Conservation (phyloP, 1,284 basidiomycete species). For the Cutaneotrichosporon sp. region DNA sequence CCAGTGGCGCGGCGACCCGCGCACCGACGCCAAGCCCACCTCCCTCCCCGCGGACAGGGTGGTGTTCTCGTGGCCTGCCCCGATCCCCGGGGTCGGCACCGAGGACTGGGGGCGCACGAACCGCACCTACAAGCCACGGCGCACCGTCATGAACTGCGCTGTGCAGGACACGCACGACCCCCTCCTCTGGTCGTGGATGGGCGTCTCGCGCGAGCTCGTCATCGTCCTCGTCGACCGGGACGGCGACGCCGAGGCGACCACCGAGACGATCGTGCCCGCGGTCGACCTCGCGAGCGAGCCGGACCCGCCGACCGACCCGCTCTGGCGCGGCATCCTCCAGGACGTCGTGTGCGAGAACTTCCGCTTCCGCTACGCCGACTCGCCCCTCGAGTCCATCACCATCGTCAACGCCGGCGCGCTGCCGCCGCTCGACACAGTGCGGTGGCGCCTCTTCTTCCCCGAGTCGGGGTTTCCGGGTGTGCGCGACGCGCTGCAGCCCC, state of each 20-base stretch:
- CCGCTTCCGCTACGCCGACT: background rate
- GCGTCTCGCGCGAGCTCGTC: background rate
- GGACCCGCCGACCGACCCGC: background rate
- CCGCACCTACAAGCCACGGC: background rate
- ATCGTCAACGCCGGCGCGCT: background rate
- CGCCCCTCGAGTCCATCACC: background rate
- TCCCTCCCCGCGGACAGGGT: background rate
- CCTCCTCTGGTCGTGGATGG: background rate
- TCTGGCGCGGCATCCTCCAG: background rate
- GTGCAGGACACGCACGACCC: background rate
- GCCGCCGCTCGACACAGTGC: background rate
- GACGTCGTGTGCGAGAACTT: background rate
- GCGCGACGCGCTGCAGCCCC: background rate
- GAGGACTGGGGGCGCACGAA: background rate
- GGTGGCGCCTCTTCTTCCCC: constrained; percentile 1
- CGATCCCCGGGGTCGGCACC: background rate
- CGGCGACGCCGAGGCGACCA: background rate
- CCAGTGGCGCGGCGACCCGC: background rate
- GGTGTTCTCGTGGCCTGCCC: background rate
- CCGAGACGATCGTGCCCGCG: no score
- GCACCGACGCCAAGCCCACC: background rate
- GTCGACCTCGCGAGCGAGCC: background rate
- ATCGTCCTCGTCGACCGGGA: background rate
- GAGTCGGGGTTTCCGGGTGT: background rate
- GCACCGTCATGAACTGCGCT: background rate